Evolutionary conservation across 805 yeast species (phyloP).

Genomic region (Starmerella apicola): DNA sequence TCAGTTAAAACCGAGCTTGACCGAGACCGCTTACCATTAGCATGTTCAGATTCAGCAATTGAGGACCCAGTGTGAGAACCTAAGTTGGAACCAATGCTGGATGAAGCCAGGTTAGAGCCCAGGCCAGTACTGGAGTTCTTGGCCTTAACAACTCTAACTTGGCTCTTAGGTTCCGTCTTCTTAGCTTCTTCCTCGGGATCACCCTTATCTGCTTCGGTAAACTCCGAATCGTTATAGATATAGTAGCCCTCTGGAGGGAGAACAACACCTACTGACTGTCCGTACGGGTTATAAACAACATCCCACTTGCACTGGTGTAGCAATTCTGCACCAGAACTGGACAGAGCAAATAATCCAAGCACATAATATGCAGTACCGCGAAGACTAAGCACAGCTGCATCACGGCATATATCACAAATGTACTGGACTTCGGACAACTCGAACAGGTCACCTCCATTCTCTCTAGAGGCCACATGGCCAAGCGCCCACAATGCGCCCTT

Average conservation of each 20-base stretch:
- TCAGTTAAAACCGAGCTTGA: too few relatives aligned
- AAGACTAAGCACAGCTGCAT: conserved; percentile 43
- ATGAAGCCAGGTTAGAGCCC: too few relatives aligned
- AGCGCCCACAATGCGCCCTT: conserved; percentile 79
- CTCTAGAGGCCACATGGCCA: conserved; percentile 68
- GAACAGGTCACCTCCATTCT: conserved; percentile 48
- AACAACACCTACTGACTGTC: conserved; percentile 18
- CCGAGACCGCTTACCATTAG: too few relatives aligned
- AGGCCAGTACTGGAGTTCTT: too few relatives aligned
- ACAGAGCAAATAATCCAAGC: conserved; percentile 59
- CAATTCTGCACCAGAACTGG: conserved; percentile 71
- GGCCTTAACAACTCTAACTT: background rate
- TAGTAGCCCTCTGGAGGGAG: conserved; percentile 13
- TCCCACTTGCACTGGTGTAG: conserved; percentile 74
- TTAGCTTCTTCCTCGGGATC: too few relatives aligned
- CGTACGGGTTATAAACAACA: conserved; percentile 30
- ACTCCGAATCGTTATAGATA: background rate
- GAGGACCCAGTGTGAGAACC: background rate
- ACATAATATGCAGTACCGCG: conserved; percentile 69
- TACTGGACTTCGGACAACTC: conserved; percentile 36
- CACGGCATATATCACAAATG: conserved; percentile 39
- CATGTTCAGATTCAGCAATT: too few relatives aligned
- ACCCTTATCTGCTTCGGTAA: background rate
- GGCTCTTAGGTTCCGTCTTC: background rate
- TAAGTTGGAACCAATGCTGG: too few relatives aligned